Base-by-base conservation (phyloP, 2,329 filamentous ascomycete species). In the Pestalotiopsis sp. region DNA sequence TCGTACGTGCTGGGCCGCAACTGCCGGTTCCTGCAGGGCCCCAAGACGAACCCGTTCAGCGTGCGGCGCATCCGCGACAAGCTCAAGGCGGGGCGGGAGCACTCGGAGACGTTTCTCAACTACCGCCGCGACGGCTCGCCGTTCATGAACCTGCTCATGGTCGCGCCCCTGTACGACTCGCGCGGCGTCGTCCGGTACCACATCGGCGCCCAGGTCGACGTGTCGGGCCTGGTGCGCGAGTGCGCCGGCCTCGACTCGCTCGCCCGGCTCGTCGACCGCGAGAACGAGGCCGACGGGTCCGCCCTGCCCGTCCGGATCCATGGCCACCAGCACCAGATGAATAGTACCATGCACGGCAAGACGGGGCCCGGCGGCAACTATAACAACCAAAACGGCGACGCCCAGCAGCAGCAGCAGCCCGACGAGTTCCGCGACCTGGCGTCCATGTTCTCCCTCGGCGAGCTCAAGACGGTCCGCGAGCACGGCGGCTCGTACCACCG, bases 11-110 rank as follows among this genome's bases (percentile, higher is more conserved):
- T 94, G 20, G 92, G 92, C 0, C 88, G 91, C 39, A 94, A 94
- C 70, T 94, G 92, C 73, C 88, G 92, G 7, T 94, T 94, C 73
- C 84, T 94, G 1, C 92, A 94, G 76, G 92, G 92, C 0, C 91
- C 91, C 0, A 87, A 86, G 72, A 94, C 92, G 5, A 91, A 91
- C 70, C 83, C 82, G 0, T 84, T 86, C 69, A 91, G 89, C 64
- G 83, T 92, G 0, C 79, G 83, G 66, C 83, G 92, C 65, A 81
- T 94, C 11, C 83, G 86, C 39, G 86, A 91, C 55, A 89, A 88
- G 35, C 79, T 91, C 11, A 77, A 82, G 7, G 85, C 83, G 1
- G 90, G 90, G n/a, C 85, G 87, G 71, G 92, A 94, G 73, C 88
- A 91, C 70, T 91, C 86, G 66, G 92, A 94, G 73, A 88, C 92